These are phyloP conservation scores for Tetratostichococcus sp. DNA, from an alignment of 139 green algal species.

Conservation along the genomic window DNA sequence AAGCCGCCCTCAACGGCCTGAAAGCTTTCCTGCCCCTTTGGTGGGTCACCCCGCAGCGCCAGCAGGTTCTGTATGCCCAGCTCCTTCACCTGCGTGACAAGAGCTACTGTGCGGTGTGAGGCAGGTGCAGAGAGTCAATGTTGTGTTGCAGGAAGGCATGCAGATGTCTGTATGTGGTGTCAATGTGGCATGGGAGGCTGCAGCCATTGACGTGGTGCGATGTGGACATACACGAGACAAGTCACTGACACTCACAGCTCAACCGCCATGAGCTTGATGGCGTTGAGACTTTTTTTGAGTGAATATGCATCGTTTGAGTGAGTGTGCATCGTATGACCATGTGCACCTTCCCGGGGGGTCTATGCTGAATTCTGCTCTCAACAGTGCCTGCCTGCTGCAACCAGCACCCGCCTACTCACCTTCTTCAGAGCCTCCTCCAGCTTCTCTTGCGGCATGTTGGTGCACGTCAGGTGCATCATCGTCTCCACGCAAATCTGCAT, in stretches of 20 bases:
- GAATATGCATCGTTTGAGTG: too few relatives aligned
- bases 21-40: conserved; percentile 86
- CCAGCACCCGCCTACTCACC: conserved; percentile 26
- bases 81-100: conserved; percentile 65
- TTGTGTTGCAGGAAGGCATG: background rate
- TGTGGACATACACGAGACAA: too few relatives aligned
- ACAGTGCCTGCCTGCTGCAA: too few relatives aligned
- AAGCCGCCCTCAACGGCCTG: conserved; percentile 86
- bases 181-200: too few relatives aligned
- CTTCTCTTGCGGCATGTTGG: conserved; percentile 93
- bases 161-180: too few relatives aligned
- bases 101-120: background rate
- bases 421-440: conserved; percentile 78
- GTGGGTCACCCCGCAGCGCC: conserved; percentile 89
- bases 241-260: too few relatives aligned
- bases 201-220: too few relatives aligned
- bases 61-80: conserved; percentile 92
- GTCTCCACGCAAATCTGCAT: conserved; percentile 90
- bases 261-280: too few relatives aligned
- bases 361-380: too few relatives aligned
- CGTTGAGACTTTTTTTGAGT: too few relatives aligned
- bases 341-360: too few relatives aligned
- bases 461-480: conserved; percentile 99
- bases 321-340: too few relatives aligned
- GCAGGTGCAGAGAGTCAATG: background rate